Conservation (phyloP, 208 protist genomes). For the Crithidia mellificae region DNA sequence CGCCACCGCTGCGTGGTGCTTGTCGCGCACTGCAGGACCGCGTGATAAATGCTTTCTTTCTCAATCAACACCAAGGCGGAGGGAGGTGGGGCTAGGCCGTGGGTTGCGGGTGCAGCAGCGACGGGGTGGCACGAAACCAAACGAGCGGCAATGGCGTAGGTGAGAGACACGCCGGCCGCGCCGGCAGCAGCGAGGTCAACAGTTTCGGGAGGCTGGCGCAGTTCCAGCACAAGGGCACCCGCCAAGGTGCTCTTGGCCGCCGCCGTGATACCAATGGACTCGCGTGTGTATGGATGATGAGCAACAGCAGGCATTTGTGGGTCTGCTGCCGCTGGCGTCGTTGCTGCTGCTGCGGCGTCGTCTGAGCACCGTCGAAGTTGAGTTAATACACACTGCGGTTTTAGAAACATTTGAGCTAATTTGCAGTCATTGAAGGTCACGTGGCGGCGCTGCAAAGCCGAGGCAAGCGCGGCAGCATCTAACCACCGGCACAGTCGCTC, state of each 20-base stretch:
- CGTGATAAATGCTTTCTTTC: slow-evolving; percentile 71
- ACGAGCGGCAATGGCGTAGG: slow-evolving; percentile 21
- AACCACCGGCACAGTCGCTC: slow-evolving; percentile 38
- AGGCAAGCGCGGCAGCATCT: slow-evolving; percentile 4
- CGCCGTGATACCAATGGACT: slow-evolving; percentile 48
- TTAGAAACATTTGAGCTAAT: slow-evolving; percentile 5
- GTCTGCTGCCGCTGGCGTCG: too few species aligned
- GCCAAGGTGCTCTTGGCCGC: slow-evolving; percentile 40
- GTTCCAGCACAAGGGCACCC: slow-evolving; percentile 35
- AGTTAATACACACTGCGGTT: neutral
- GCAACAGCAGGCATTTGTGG: neutral
- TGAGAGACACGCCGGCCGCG: slow-evolving; percentile 14
- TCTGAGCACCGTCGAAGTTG: neutral
- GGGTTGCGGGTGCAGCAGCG: neutral
- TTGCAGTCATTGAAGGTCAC: neutral
- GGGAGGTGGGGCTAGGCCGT: neutral
- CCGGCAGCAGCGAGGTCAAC: slow-evolving; percentile 20
- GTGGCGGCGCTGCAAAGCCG: neutral
- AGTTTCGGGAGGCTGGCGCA: slow-evolving; percentile 8
- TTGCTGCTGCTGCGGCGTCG: too few species aligned
- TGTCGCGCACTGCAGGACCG: slow-evolving; percentile 33
- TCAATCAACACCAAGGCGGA: slow-evolving; percentile 70
- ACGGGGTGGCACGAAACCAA: slow-evolving; percentile 15
- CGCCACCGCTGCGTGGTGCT: neutral
- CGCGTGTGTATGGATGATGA: slow-evolving; percentile 40